These are phyloP conservation scores for Cryphonectria parasitica DNA, from an alignment of 2,329 filamentous ascomycete genomes.

Conservation along the genomic window DNA sequence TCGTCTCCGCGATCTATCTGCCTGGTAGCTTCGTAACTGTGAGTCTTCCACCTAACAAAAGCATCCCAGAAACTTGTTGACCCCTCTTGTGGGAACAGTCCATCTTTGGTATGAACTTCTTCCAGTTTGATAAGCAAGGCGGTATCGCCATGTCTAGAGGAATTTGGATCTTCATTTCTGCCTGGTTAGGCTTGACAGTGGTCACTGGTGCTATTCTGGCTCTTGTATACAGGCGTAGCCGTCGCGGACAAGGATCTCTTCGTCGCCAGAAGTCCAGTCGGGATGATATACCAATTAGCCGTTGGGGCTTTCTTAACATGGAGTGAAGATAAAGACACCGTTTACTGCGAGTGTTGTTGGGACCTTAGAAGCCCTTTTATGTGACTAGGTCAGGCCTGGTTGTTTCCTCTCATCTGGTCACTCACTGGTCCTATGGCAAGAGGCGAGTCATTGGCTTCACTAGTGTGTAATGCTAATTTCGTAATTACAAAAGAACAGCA, in stretches of 20 bases:
- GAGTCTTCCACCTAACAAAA: background rate
- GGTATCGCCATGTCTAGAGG: conserved; percentile 4
- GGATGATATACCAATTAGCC: background rate
- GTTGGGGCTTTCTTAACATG: background rate
- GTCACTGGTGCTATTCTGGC: conserved; percentile 12
- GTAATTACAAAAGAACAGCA: background rate
- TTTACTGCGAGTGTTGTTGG: background rate
- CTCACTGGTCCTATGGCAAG: background rate
- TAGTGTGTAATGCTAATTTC: background rate
- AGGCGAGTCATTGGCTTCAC: background rate
- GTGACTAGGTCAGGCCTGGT: background rate
- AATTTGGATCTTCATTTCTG: conserved; percentile 22
- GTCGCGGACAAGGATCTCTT: background rate
- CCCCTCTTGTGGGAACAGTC: conserved; percentile 5
- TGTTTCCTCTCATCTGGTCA: background rate
- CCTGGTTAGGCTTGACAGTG: conserved; percentile 17
- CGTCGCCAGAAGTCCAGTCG: background rate
- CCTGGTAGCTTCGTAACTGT: conserved; percentile 35
- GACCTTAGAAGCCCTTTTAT: background rate
- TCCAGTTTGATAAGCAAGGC: conserved; percentile 24
- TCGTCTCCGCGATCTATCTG: conserved; percentile 35
- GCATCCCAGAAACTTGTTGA: background rate
- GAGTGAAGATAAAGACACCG: background rate
- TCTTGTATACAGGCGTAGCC: conserved; percentile 12
- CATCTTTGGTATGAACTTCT: conserved; percentile 32